Base-by-base conservation (phyloP, 2,329 filamentous ascomycete genomes). In the Fusarium sp. region DNA sequence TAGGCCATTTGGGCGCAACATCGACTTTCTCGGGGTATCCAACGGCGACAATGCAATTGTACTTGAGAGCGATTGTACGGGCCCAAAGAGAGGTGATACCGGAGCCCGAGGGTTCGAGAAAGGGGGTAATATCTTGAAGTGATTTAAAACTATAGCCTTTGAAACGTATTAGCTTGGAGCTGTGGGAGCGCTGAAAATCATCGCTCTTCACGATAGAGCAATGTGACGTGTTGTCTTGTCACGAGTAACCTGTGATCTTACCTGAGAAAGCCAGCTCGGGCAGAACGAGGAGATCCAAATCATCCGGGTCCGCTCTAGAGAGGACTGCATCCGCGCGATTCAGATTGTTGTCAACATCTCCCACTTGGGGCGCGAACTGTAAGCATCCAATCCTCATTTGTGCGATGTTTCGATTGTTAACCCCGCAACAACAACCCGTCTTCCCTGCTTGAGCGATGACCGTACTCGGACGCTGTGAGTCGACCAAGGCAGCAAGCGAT, bases 131-230 rank as follows among this genome's bases (percentile, higher is more conserved):
- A 3, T 92, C 84, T 31, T 85, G 80, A 4, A 92, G 76, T 0
- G 89, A 91, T 41, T 86, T 84, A 80, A 94, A 95, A 75, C 93
- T 94, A 80, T 94, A 96, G 29, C 92, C 91, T 88, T 74, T 11
- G 33, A 6, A 33, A n/a, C 6, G 6, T 31, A 10, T 31, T 31
- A 31, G 29, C 29, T n/a, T n/a, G n/a, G n/a, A n/a, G n/a, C n/a
- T n/a, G n/a, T n/a, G n/a, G n/a, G n/a, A n/a, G n/a, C n/a, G n/a
- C n/a, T n/a, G n/a, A n/a, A n/a, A n/a, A n/a, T n/a, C n/a, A n/a
- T n/a, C n/a, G n/a, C n/a, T n/a, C n/a, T n/a, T n/a, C n/a, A n/a
- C n/a, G n/a, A 31, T 31, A 13, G 29, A n/a, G n/a, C n/a, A n/a
- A n/a, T n/a, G n/a, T n/a, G n/a, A n/a, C n/a, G n/a, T n/a, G n/a